Evolutionary conservation across 2,329 filamentous ascomycete genomes (phyloP).

Genomic region (Xylaria sp.): DNA sequence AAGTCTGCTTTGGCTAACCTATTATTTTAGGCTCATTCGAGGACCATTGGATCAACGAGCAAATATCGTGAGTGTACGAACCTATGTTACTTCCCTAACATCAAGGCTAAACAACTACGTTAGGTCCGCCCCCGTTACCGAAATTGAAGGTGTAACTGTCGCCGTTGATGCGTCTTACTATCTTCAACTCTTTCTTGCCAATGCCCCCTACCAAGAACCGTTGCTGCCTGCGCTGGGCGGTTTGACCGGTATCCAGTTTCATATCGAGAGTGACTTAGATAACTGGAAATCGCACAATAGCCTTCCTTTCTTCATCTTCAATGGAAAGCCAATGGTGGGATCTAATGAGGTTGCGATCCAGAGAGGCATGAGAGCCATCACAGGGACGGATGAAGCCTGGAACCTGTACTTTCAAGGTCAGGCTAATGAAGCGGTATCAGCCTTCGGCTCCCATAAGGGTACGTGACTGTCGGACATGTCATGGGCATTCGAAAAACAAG

Average conservation of each 20-base stretch:
- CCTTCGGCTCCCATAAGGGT: conserved; percentile 86
- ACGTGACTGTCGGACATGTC: conserved; percentile 40
- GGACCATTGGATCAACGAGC: conserved; percentile 56
- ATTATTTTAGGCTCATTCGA: conserved; percentile 52
- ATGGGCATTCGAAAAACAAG: neutral
- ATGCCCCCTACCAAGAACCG: conserved; percentile 79
- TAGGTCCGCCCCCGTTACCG: conserved; percentile 71
- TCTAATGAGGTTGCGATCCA: conserved; percentile 77
- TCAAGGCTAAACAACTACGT: conserved; percentile 30
- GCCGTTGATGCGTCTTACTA: conserved; percentile 77
- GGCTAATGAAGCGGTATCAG: conserved; percentile 81
- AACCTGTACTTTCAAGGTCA: conserved; percentile 83
- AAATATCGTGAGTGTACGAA: conserved; percentile 46
- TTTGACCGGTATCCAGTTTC: conserved; percentile 79
- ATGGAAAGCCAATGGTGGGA: conserved; percentile 82
- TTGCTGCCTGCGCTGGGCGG: conserved; percentile 91
- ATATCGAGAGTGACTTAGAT: conserved; percentile 81
- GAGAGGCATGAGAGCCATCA: conserved; percentile 72
- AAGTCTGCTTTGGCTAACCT: conserved; percentile 38
- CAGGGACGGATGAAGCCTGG: conserved; percentile 85
- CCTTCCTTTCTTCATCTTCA: conserved; percentile 89
- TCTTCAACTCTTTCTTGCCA: conserved; percentile 80
- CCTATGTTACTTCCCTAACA: neutral
- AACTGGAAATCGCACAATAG: conserved; percentile 76
- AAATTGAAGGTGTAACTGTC: conserved; percentile 76